Evolutionary conservation across 768 basidiomycete species (phyloP), one percentile per base, ranked within the genome.

Genomic region (Cystofilobasidium macerans): DNA sequence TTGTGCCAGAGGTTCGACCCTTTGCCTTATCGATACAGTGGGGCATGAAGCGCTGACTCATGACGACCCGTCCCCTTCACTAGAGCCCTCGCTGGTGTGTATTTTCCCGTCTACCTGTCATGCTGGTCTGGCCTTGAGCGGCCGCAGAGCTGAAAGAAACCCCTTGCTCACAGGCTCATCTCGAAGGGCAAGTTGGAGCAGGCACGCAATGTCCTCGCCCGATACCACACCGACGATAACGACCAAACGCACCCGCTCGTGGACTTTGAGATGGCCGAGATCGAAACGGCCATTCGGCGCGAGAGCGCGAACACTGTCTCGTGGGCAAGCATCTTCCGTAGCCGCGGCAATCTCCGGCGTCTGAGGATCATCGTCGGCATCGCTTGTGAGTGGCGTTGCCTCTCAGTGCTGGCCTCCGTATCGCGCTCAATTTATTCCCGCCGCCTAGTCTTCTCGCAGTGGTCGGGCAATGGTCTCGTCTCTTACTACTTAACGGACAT

Each of bases 381-480:
- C 53, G 64, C 62, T 12, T 67, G n/a, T n/a, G n/a, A n/a, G n/a
- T n/a, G n/a, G n/a, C n/a, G n/a, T n/a, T n/a, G n/a, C n/a, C n/a
- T n/a, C n/a, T n/a, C n/a, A n/a, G n/a, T n/a, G n/a, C n/a, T n/a
- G n/a, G n/a, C n/a, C n/a, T n/a, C n/a, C n/a, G n/a, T n/a, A n/a
- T n/a, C n/a, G n/a, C n/a, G n/a, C n/a, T n/a, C n/a, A n/a, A n/a
- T n/a, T n/a, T n/a, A n/a, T n/a, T n/a, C n/a, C n/a, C n/a, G n/a
- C n/a, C n/a, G n/a, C n/a, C n/a, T n/a, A n/a, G n/a, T 63, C 65
- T 65, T 89, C 81, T 88, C 86, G 2, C 86, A 87, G 71, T 88
- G 86, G 87, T 88, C 86, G 13, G 87, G 86, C 18, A 88, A 88
- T 71, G 87, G 82, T 67, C 84, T 89, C 62, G 85, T 87, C 59